Evolutionary conservation across 2,329 filamentous ascomycete genomes (phyloP), one percentile per base, ranked within the genome.

Genomic region (Bipolaris victoriae): DNA sequence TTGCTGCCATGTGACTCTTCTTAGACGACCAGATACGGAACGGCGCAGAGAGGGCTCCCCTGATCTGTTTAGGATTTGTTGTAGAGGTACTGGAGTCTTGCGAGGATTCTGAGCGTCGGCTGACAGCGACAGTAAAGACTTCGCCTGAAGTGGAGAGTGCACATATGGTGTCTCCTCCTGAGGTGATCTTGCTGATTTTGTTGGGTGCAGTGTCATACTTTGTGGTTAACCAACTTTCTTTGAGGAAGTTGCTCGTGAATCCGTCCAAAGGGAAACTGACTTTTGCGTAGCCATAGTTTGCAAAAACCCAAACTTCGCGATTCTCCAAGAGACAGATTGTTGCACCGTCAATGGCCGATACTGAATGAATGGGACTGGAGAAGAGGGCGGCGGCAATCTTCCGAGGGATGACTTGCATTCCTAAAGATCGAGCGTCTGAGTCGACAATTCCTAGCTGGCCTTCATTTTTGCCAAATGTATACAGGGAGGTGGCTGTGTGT

Each of bases 401-500:
- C 45, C 95, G 86, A 22, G 95, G 95, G 0, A 86, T 87, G 18
- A 84, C 79, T 71, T 98, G 95, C n/a, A 89, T 80, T 65, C 95
- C 91, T 5, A 98, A 83, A 0, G 92, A 97, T 44, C 93, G 87
- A 24, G 95, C 96, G 77, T 98, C 94, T 0, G 95, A 94, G 74
- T 97, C 95, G 79, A 97, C 92, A 51, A 99, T 83, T 5, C 92
- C 95, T 45, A 99, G 84, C 74, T 99, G 95, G 1, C 95, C 95
- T 66, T 92, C 88, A 68, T 98, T 99, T 69, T 95, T 96, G 20
- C 95, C 95, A 83, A 96, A 99, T 2, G 92, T 96, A 72, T 91
- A 99, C 1, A 99, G 79, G 1, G 91, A 91, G 0, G 87, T 86
- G 1, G 85, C 83, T 0, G 92, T 97, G 69, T 95, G 90, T 0